These are phyloP conservation scores for Rhodomyrtus psidioides DNA, from an alignment of 441 rosid genomes.

Conservation along the genomic window DNA sequence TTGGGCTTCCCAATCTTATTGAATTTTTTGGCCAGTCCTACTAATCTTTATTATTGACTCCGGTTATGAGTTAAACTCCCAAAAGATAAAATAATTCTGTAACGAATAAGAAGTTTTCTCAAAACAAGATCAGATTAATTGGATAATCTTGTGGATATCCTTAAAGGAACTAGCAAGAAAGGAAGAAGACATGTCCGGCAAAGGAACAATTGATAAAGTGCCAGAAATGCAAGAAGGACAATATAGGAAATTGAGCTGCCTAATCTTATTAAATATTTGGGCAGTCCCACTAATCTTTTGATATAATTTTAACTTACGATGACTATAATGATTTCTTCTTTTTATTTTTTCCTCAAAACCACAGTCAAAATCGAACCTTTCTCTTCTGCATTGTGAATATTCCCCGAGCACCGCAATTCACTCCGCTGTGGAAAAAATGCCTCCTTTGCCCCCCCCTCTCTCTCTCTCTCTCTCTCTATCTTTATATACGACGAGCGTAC, in stretches of 20 bases:
- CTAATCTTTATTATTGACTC: too few species aligned
- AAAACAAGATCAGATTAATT: background rate
- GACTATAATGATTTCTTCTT: background rate
- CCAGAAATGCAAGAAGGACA: background rate
- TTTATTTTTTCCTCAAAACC: background rate
- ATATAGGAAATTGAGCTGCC: background rate
- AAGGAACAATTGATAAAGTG: background rate
- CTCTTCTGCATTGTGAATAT: background rate
- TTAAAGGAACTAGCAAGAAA: background rate
- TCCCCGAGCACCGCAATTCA: background rate
- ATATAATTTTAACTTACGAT: background rate
- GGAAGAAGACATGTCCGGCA: background rate
- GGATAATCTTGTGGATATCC: background rate
- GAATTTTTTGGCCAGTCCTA: too few species aligned
- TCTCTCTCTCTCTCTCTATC: background rate
- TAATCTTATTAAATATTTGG: background rate
- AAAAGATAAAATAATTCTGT: background rate
- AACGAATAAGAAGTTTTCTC: background rate
- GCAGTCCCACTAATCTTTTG: background rate
- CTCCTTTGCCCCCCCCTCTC: background rate
- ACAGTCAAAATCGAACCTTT: background rate
- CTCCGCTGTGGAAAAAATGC: background rate
- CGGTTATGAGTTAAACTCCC: too few species aligned
- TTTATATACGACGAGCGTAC: background rate
- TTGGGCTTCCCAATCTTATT: too few species aligned